Conservation (phyloP, 768 basidiomycete species). For the Calocybe cyanea region DNA sequence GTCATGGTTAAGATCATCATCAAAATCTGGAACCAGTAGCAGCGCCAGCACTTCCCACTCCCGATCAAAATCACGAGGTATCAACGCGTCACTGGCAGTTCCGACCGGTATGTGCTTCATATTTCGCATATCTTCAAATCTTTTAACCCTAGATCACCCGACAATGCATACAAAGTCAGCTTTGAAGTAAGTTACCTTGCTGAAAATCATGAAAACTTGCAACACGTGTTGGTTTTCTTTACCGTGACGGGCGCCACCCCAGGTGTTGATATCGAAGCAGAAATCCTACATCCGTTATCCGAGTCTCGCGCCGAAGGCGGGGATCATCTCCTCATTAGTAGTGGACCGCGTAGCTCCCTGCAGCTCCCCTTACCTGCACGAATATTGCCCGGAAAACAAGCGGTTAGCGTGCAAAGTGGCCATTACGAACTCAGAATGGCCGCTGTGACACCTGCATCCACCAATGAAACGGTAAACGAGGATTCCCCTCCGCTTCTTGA, state of each 20-base stretch:
- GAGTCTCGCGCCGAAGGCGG: slow-evolving; percentile 37
- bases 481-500: slow-evolving; percentile 53
- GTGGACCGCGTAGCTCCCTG: slow-evolving; percentile 53
- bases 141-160: no score
- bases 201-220: slow-evolving; percentile 85
- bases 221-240: slow-evolving; percentile 74
- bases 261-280: slow-evolving; percentile 57
- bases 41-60: slow-evolving; percentile 13
- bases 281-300: slow-evolving; percentile 51
- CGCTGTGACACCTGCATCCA: slow-evolving; percentile 24
- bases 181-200: slow-evolving; percentile 51
- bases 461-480: slow-evolving; percentile 22
- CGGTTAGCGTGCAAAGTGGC: slow-evolving; percentile 48
- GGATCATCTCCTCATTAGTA: slow-evolving; percentile 60
- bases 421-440: slow-evolving; percentile 75
- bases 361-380: slow-evolving; percentile 55
- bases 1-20: slow-evolving; percentile 48
- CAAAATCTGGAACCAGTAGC: slow-evolving; percentile 13
- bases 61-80: slow-evolving; percentile 16
- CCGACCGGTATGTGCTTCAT: slow-evolving; percentile 16
- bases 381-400: slow-evolving; percentile 56
- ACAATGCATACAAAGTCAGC: no score
- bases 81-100: slow-evolving; percentile 9
- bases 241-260: slow-evolving; percentile 47
- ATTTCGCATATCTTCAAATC: neutral